Evolutionary conservation across 495 filamentous ascomycete species (phyloP).

Genomic region (Penicillium bialowiezense): DNA sequence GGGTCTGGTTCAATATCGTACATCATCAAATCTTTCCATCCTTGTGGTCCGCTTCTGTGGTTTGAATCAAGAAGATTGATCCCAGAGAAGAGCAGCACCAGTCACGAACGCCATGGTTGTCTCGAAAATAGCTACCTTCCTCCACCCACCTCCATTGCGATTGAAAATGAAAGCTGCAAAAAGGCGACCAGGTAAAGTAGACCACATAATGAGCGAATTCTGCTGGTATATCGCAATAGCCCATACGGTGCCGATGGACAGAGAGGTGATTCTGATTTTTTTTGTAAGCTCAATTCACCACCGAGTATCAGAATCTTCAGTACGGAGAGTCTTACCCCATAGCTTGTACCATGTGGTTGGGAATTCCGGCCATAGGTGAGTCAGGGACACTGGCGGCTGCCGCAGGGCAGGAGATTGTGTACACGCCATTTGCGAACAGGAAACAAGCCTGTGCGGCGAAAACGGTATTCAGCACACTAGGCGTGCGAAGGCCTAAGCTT

Average conservation of each 20-base stretch:
- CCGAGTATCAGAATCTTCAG: too few relatives aligned
- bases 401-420: constrained; percentile 14
- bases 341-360: constrained; percentile 7
- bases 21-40: not conserved
- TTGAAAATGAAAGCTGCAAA: constrained; percentile 14
- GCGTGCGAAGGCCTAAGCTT: constrained; percentile 17
- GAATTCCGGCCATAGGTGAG: constrained; percentile 12
- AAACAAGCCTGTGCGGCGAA: constrained; percentile 19
- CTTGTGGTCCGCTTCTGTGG: too few relatives aligned
- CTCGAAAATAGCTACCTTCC: constrained; percentile 11
- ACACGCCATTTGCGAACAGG: constrained; percentile 18
- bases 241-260: constrained; percentile 16
- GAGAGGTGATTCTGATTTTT: constrained; percentile 15
- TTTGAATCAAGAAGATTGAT: not conserved
- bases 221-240: constrained; percentile 17
- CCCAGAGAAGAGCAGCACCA: constrained; percentile 15
- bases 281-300: not conserved
- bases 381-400: constrained; percentile 10
- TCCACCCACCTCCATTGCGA: constrained; percentile 12
- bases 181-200: constrained; percentile 13
- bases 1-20: not conserved
- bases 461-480: constrained; percentile 11
- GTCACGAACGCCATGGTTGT: constrained; percentile 8
- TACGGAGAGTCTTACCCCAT: too few relatives aligned
- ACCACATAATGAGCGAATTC: constrained; percentile 11